Evolutionary conservation across 768 basidiomycete genomes (phyloP), one percentile per base, ranked within the genome.

Genomic region (Tulasnella sp.): DNA sequence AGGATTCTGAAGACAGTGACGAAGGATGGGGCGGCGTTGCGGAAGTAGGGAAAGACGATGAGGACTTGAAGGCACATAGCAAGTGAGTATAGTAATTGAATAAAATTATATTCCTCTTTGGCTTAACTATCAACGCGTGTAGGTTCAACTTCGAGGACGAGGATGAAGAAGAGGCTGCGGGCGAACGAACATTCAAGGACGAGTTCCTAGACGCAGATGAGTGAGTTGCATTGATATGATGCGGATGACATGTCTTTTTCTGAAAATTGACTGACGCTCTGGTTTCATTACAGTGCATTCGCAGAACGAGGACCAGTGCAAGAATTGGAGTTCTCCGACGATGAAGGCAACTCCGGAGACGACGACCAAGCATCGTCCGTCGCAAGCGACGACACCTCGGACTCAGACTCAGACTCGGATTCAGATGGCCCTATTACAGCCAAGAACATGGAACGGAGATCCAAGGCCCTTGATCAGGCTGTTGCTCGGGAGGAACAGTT

Each of bases 371-470:
- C 67, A 24, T 49, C 64, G 21, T 60, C 64, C 42, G 48, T 78
- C 74, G 67, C 68, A 68, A 76, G 69, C 34, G 77, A 57, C 12
- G 67, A 62, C 46, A 50, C 67, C 0, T 66, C 68, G 27, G 72
- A 68, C 1, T 71, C 69, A 29, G 74, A 75, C 9, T 75, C 75
- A 4, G 76, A 72, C 5, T 38, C n/a, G n/a, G 76, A 75, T 7
- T 78, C 77, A 45, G 73, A 69, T 10, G 77, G 68, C 11, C 84
- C 74, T 53, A 71, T 83, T 31, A 92, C 88, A 5, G 81, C 82
- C 71, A 79, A 78, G 24, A 92, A 90, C 66, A 88, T 92, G 78
- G 89, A 86, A 63, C 79, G 81, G 38, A 82, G 82, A 25, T 91
- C 89, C 46, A 80, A 80, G 56, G 86, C 85, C 53, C 70, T 91